These are phyloP conservation scores for Coleophoma eucalyptorum DNA, from an alignment of 2,329 filamentous ascomycete species.

Conservation along the genomic window DNA sequence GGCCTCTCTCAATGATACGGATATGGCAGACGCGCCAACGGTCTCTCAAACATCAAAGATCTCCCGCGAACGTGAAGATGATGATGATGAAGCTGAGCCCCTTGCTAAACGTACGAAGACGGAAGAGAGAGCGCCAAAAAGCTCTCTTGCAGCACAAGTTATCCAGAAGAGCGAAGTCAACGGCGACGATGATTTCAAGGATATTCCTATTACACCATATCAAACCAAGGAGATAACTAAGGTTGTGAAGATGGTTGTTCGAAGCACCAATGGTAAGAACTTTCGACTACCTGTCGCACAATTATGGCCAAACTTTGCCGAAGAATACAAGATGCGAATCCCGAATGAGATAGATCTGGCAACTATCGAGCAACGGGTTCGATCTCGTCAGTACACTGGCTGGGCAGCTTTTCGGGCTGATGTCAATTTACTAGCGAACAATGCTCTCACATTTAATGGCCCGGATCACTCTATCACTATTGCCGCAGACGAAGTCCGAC, in stretches of 20 bases:
- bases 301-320: constrained; percentile 71
- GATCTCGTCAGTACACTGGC: constrained; percentile 59
- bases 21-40: constrained; percentile 27
- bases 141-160: constrained; percentile 15
- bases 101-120: constrained; percentile 79
- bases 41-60: constrained; percentile 47
- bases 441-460: constrained; percentile 81
- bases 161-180: constrained; percentile 16
- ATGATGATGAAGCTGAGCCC: constrained; percentile 58
- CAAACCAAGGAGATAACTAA: constrained; percentile 62
- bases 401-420: constrained; percentile 73
- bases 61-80: constrained; percentile 74
- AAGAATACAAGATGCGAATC: constrained; percentile 66
- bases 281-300: constrained; percentile 78
- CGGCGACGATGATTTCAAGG: constrained; percentile 14
- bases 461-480: constrained; percentile 68
- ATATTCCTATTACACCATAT: constrained; percentile 44
- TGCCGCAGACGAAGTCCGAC: constrained; percentile 49
- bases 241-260: constrained; percentile 72
- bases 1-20: constrained; percentile 15
- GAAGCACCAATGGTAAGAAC: constrained; percentile 73
- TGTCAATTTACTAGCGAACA: constrained; percentile 73
- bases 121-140: constrained; percentile 38
- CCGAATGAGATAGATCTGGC: constrained; percentile 79
- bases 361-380: constrained; percentile 77